Base-by-base conservation (phyloP, 1,139 yeast species). In the Hemisphaericaspora xylofermentans region DNA sequence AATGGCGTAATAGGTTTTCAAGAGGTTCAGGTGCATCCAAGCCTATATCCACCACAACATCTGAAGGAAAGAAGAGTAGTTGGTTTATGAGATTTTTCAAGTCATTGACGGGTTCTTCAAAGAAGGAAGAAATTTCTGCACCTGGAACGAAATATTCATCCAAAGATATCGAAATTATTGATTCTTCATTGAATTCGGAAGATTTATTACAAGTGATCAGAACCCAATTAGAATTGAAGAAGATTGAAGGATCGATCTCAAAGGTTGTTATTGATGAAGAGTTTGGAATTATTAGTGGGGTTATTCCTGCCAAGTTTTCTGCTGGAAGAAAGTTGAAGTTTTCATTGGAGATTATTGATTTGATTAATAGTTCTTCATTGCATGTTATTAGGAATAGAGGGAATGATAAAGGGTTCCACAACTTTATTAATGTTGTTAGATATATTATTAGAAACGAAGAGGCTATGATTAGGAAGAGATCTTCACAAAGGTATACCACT, bases 321-420 rank as follows among this genome's bases (percentile, higher is more conserved):
- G 59, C 66, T 41, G 79, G 80, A 6, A 61, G 76, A 41, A 75
- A 74, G 45, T 60, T 78, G 48, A 68, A 64, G 47, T 78, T 78
- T 52, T 68, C 65, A 49, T 73, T 78, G 34, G 72, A 63, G 42
- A 65, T 76, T 17, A 61, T 71, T 36, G 73, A 65, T 43, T 58
- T 67, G 46, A 62, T 63, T 32, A 60, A 61, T 39, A 49, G 69
- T 9, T 77, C 86, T 35, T 71, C 75, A 30, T 64, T 83, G 40
- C 75, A 74, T 44, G 71, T 84, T 47, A 71, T 70, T 35, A 80
- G 79, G 58, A 64, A 74, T 31, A 79, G 77, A 50, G 93, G 93
- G n/a, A 78, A 85, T n/a, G 66, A 71, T n/a, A 80, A 76, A 58
- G 79, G 85, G 15, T 81, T 84, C 58, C 68, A 62, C 36, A 80